These are phyloP conservation scores for Phanerochaete carnosa DNA, from an alignment of 768 basidiomycete species.

Conservation along the genomic window DNA sequence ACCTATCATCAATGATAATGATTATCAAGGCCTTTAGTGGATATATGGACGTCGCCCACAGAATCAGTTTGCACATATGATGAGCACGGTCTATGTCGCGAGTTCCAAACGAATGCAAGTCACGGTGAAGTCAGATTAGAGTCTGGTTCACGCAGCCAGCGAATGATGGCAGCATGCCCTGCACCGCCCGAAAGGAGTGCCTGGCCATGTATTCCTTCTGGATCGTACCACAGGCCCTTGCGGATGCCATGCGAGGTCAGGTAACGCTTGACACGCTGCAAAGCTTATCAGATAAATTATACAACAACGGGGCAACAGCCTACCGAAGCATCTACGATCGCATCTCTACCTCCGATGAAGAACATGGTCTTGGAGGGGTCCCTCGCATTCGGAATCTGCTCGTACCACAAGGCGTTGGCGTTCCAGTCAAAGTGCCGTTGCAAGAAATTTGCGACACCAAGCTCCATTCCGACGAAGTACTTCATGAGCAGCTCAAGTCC, in stretches of 20 bases:
- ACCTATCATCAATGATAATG: not conserved
- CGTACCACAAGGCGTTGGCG: slow-evolving; percentile 85
- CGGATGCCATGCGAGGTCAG: slow-evolving; percentile 71
- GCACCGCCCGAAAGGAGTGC: slow-evolving; percentile 50
- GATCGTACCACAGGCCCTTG: slow-evolving; percentile 64
- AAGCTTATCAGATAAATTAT: not conserved
- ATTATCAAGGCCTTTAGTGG: not conserved
- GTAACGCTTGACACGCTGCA: slow-evolving; percentile 69
- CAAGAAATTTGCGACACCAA: slow-evolving; percentile 84
- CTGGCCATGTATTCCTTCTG: slow-evolving; percentile 59
- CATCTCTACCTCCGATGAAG: slow-evolving; percentile 80
- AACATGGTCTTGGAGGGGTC: slow-evolving; percentile 67
- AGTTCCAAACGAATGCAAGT: not conserved
- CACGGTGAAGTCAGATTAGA: not conserved
- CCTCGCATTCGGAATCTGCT: slow-evolving; percentile 80
- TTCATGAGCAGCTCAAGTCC: slow-evolving; percentile 77
- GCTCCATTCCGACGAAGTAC: slow-evolving; percentile 85
- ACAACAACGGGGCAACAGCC: slow-evolving; percentile 14
- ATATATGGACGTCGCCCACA: not conserved
- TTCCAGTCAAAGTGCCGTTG: slow-evolving; percentile 85
- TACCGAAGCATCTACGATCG: slow-evolving; percentile 73
- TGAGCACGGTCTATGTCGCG: not conserved
- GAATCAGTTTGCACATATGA: not conserved
- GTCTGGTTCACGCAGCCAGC: slow-evolving; percentile 48
- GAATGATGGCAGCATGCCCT: slow-evolving; percentile 54